phyloP scores from a whole-genome alignment of 371 early-diverging fungal genomes.

The Circinella minor region DNA sequence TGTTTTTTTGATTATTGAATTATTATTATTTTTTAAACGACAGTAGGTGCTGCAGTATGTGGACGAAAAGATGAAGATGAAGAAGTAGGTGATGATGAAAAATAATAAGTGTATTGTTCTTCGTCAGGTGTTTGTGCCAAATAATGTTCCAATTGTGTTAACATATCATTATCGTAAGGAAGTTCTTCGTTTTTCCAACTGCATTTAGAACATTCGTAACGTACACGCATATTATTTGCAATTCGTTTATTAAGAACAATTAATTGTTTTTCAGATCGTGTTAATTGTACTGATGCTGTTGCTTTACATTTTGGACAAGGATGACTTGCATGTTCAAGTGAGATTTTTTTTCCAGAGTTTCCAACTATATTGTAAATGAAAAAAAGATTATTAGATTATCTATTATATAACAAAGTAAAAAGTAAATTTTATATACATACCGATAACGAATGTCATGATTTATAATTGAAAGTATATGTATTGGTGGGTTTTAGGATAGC shows the following conservation, averaged over 20 bases:
- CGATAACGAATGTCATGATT: conserved; percentile 18
- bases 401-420: no score
- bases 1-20: background rate
- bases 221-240: conserved; percentile 42
- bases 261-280: conserved; percentile 41
- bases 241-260: conserved; percentile 44
- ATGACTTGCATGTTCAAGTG: conserved; percentile 40
- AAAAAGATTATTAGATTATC: background rate
- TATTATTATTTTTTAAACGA: background rate
- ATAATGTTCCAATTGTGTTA: conserved; percentile 19
- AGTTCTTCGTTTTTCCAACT: conserved; percentile 43
- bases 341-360: conserved; percentile 42
- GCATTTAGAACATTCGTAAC: conserved; percentile 50
- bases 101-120: conserved; percentile 24
- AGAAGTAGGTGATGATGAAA: conserved; percentile 17
- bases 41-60: background rate
- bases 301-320: conserved; percentile 47
- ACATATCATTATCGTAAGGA: conserved; percentile 26
- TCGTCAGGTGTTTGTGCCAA: conserved; percentile 21
- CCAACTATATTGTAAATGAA: conserved; percentile 26
- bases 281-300: conserved; percentile 42
- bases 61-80: conserved; percentile 12
- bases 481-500: no score
- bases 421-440: background rate
- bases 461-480: no score